Evolutionary conservation across 164 flowering plant species (phyloP), one percentile per base, ranked within the genome.

Genomic region (Umbellularia californica): DNA sequence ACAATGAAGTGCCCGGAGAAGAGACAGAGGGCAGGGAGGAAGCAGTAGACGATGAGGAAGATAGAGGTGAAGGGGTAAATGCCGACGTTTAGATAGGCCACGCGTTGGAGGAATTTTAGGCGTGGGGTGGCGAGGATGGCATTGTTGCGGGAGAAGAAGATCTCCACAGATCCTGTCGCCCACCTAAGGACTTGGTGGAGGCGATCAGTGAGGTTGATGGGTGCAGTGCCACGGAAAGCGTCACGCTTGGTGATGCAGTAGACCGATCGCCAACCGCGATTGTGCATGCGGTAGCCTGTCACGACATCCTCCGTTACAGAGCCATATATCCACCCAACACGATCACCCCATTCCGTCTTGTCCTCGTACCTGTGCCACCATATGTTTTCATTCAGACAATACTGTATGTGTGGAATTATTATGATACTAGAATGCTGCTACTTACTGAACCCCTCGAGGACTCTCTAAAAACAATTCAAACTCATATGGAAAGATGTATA

Each of bases 111-210:
- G 77, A 92, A 81, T 70, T 90, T 92, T 64, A 90, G 85, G 15
- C 92, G 86, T 7, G 81, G 76, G 75, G 83, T 87, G 20, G 85
- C 97, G 2, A 92, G 79, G 41, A 90, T 2, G 11, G 94, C 87
- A 30, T 92, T 92, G 87, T 92, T 92, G 17, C 87, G 78, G 5
- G 93, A 91, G 86, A 85, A 91, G 82, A 88, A 91, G 73, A 91
- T 91, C 76, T 91, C 96, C 13, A 91, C 90, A 1, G 96, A 91
- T 19, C 96, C 96, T 0, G 96, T 91, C 3, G 96, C 96, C 96
- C 93, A 91, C 20, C 96, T 84, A 14, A 91, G 93, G 22, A 91
- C 93, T 50, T 91, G 96, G 76, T 91, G 95, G 17, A 89, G 90
- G 0, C 95, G 79, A 67, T 91, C 95, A 0, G 95, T 91, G 9